Conservation (phyloP, 805 yeast species). For the Teunomyces stri region DNA sequence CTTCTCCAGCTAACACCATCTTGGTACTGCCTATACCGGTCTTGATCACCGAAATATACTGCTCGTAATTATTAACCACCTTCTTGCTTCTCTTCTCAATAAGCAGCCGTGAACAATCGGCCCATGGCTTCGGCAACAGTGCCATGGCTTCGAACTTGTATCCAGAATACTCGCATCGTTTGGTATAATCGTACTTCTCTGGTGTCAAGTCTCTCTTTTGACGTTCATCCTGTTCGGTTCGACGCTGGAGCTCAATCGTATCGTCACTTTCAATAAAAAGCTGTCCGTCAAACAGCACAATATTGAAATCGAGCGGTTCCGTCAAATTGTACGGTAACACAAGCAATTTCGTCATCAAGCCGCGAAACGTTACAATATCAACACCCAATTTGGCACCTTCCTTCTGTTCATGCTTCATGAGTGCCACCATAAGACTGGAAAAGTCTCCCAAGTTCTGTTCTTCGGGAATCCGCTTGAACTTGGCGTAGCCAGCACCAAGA, state of each 20-base stretch:
- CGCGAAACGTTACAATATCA: conserved; percentile 82
- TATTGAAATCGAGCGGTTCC: conserved; percentile 59
- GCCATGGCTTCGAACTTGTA: conserved; percentile 83
- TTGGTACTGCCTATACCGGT: conserved; percentile 78
- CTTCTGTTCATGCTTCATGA: conserved; percentile 54
- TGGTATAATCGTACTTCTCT: conserved; percentile 28
- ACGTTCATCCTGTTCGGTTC: conserved; percentile 18
- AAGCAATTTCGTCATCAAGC: conserved; percentile 72
- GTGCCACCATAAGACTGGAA: conserved; percentile 53
- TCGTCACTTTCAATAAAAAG: conserved; percentile 57
- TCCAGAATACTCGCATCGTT: conserved; percentile 58
- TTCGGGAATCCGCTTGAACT: conserved; percentile 57
- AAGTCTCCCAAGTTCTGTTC: conserved; percentile 54
- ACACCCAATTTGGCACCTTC: conserved; percentile 48
- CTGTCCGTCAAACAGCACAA: conserved; percentile 73
- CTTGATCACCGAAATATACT: conserved; percentile 75
- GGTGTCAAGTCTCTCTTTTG: conserved; percentile 16
- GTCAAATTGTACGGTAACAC: conserved; percentile 59
- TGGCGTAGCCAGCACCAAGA: conserved; percentile 60
- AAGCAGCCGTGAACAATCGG: conserved; percentile 57
- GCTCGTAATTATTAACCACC: conserved; percentile 68
- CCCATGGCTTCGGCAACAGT: conserved; percentile 76
- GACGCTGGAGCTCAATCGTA: conserved; percentile 33
- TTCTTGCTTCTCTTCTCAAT: conserved; percentile 65
- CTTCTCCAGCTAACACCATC: conserved; percentile 80